phyloP scores from a whole-genome alignment of 768 basidiomycete genomes.

The Boletus bicolor region DNA sequence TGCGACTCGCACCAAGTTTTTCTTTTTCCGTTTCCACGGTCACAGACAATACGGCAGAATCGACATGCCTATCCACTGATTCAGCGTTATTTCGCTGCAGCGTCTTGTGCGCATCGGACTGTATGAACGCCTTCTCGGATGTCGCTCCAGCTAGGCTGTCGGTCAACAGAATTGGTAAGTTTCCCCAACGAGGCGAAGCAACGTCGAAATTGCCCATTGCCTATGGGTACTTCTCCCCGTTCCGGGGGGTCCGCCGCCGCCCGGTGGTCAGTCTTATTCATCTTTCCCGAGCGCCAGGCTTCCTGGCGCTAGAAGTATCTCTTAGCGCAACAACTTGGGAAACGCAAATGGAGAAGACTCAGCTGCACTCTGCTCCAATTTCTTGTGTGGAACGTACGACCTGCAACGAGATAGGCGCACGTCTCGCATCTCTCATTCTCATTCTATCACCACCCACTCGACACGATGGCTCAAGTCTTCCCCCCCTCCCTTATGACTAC shows the following conservation, averaged over 20 bases:
- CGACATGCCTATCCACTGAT: neutral
- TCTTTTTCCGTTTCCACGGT: neutral
- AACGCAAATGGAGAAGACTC: too few species aligned
- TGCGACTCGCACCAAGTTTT: neutral
- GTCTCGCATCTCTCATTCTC: constrained; percentile 1
- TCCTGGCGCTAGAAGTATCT: too few species aligned
- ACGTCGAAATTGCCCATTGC: neutral
- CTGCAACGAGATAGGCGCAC: too few species aligned
- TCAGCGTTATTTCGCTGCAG: neutral
- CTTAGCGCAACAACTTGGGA: too few species aligned
- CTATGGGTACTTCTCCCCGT: too few species aligned
- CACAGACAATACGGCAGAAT: neutral
- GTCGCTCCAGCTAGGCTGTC: neutral
- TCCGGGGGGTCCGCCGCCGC: too few species aligned
- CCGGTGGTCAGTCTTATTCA: too few species aligned
- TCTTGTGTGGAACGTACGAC: too few species aligned
- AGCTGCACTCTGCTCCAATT: too few species aligned
- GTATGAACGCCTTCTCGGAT: neutral
- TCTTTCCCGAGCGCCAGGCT: too few species aligned
- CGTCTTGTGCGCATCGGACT: neutral
- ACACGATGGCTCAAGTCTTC: constrained; percentile 52
- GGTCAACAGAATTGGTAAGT: neutral
- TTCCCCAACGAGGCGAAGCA: neutral
- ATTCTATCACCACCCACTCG: constrained; percentile 7
- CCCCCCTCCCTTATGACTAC: constrained; percentile 74